Evolutionary conservation across 768 basidiomycete genomes (phyloP).

Genomic region (Suillus alpinus): DNA sequence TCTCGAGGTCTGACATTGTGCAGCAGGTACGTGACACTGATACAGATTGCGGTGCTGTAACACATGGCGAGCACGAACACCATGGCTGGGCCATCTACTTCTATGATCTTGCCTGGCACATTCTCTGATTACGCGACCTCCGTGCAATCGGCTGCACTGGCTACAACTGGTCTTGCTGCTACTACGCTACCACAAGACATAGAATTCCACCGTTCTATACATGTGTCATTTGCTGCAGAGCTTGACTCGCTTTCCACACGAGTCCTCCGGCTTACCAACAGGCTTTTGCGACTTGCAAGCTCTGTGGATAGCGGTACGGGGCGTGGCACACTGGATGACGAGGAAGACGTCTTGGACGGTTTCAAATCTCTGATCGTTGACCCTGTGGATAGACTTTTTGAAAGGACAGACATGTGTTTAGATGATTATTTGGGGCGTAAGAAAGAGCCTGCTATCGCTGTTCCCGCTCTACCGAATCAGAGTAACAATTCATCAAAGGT

Average conservation of each 20-base stretch:
- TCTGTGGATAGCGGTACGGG: conserved; percentile 36
- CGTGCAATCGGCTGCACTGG: conserved; percentile 60
- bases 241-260: conserved; percentile 68
- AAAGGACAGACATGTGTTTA: conserved; percentile 80
- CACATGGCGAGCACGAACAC: neutral
- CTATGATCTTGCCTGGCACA: conserved; percentile 18
- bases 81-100: neutral
- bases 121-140: conserved; percentile 56
- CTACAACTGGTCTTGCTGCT: conserved; percentile 60
- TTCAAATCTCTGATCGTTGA: conserved; percentile 81
- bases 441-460: conserved; percentile 61
- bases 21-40: neutral
- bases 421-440: conserved; percentile 74
- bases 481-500: conserved; percentile 31
- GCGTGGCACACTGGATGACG: conserved; percentile 47
- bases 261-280: conserved; percentile 65
- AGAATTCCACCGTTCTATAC: conserved; percentile 86
- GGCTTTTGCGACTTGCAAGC: conserved; percentile 52
- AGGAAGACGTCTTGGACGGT: conserved; percentile 83
- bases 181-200: conserved; percentile 69
- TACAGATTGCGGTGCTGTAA: neutral
- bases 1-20: neutral
- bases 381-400: conserved; percentile 79
- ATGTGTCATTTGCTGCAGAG: conserved; percentile 62
- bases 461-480: conserved; percentile 40